Evolutionary conservation across 2,329 filamentous ascomycete species (phyloP).

Genomic region (Xylariaceae sp.): DNA sequence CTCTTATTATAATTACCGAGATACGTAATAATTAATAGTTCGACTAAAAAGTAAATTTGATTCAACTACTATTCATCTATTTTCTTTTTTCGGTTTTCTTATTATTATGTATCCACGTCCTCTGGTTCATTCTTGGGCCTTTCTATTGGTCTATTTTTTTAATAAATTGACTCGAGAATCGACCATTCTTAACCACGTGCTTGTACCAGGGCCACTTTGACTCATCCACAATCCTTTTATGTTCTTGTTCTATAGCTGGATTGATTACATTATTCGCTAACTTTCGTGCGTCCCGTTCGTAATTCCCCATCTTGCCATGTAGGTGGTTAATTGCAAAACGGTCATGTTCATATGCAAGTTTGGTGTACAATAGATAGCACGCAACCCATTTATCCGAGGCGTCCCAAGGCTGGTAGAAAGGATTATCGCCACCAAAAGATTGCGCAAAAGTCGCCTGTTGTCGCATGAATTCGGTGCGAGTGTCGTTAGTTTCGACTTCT

Average conservation of each 20-base stretch:
- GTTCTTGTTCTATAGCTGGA: not conserved
- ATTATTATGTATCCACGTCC: too few species aligned
- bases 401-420: conserved; percentile 12
- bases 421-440: not conserved
- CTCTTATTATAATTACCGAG: too few species aligned
- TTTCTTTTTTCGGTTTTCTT: too few species aligned
- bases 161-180: too few species aligned
- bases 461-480: conserved; percentile 1
- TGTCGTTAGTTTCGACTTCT: not conserved
- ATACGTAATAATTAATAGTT: too few species aligned
- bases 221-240: not conserved
- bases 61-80: too few species aligned
- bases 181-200: too few species aligned
- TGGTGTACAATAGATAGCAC: conserved; percentile 11
- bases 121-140: too few species aligned
- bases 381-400: conserved; percentile 13
- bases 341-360: not conserved
- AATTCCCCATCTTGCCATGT: not conserved
- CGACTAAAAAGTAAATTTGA: too few species aligned
- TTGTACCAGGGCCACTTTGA: not conserved
- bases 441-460: not conserved
- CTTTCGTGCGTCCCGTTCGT: not conserved
- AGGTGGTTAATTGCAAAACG: not conserved
- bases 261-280: not conserved
- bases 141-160: too few species aligned